Conservation (phyloP, 129 eudicot species). For the Tanacetum coccineum region DNA sequence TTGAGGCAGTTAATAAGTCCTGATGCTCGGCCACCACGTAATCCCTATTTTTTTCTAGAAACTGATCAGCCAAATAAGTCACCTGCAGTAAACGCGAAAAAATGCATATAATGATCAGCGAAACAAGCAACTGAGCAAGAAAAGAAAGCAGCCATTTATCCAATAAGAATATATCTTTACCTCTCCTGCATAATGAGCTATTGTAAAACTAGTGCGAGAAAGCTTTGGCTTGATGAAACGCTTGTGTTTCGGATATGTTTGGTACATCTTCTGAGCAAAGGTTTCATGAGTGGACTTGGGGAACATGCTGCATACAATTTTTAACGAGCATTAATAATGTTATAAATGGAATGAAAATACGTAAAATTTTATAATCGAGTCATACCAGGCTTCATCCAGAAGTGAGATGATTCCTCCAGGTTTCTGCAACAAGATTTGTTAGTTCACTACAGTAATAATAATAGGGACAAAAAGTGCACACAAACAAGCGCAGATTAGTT, state of each 20-base stretch:
- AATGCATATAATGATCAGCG: conserved; percentile 29
- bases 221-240: conserved; percentile 96
- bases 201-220: conserved; percentile 95
- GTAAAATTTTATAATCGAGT: not conserved
- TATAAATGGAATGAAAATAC: not conserved
- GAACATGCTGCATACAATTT: conserved; percentile 76
- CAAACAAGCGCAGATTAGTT: conserved; percentile 1
- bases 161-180: conserved; percentile 27
- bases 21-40: conserved; percentile 99
- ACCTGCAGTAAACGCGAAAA: conserved; percentile 48
- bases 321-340: not conserved
- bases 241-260: conserved; percentile 71
- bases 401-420: conserved; percentile 99
- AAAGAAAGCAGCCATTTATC: not conserved
- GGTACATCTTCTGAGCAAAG: conserved; percentile 94
- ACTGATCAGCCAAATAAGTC: conserved; percentile 83
- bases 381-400: conserved; percentile 98
- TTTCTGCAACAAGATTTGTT: conserved; percentile 57
- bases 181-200: conserved; percentile 98
- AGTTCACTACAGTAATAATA: conserved; percentile 2
- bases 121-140: not conserved
- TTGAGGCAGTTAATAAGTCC: conserved; percentile 87
- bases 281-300: conserved; percentile 99
- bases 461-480: not conserved
- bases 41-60: conserved; percentile 97